Base-by-base conservation (phyloP, 352 stramenopile species). In the Globisporangium orthogonon region DNA sequence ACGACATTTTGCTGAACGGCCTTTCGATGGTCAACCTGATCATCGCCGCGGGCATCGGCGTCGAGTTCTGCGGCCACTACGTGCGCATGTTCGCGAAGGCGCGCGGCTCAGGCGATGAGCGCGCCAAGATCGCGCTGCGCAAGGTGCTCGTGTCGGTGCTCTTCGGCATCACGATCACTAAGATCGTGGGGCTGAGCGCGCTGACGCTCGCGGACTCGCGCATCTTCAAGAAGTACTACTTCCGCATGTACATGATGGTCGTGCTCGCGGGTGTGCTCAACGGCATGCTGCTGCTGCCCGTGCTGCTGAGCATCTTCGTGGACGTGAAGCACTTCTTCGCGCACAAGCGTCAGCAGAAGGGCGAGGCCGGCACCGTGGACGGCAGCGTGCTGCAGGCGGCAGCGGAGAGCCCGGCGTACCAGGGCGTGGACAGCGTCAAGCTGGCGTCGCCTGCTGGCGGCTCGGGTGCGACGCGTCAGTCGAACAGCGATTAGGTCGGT, bases 151-250 rank as follows among this genome's bases (percentile, higher is more conserved):
- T 70, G 46, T 79, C 66, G 9, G 71, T 88, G 41, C 56, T 88
- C 17, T 83, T 66, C 7, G 67, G 55, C 39, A 74, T 74, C 31
- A 70, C 67, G 23, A 70, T 74, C 67, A 74, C 67, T 14, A 74
- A 74, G 49, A 52, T 74, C 17, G 60, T 74, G 14, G 67, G 67
- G 23, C 39, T 74, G 55, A 74, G 67, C 47, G 65, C 65, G 40
- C 43, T 74, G 35, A 73, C 65, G 50, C 50, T 74, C 39, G 66
- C 89, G 11, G 67, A 87, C 50, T 92, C 75, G 65, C 82, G 83
- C 29, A 73, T 96, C 56, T 96, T 96, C 67, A 85, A 89, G 62
- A 84, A 95, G 62, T 96, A 96, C 66, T 96, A 95, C 69, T 96
- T 95, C 69, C 78, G 88, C 55, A 96, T 96, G 88, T 97, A 97